Percentiles rank a stretch among this genome's conserved stretches.
phyloP scores from a whole-genome alignment of 768 basidiomycete genomes.

The Tylopilus balloui region DNA sequence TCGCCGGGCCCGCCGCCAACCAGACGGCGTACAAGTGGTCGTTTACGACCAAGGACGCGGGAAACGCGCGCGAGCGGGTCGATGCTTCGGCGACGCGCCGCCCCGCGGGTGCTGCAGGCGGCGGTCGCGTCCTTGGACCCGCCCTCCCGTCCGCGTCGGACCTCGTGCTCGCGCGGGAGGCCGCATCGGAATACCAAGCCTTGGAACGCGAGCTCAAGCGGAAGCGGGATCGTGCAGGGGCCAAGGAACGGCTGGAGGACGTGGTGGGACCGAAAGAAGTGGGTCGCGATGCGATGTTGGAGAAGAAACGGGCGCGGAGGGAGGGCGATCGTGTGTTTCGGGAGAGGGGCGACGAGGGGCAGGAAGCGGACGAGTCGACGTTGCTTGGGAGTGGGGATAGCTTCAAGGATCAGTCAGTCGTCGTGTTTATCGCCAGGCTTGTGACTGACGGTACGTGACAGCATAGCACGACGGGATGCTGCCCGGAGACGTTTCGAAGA shows the following conservation, averaged over 20 bases:
- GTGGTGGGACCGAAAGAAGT: slow-evolving; percentile 75
- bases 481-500: slow-evolving; percentile 60
- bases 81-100: slow-evolving; percentile 40
- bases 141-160: slow-evolving; percentile 67
- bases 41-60: slow-evolving; percentile 64
- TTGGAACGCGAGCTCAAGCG: slow-evolving; percentile 55
- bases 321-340: slow-evolving; percentile 68
- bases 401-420: slow-evolving; percentile 71
- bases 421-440: not conserved
- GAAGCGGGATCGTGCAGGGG: slow-evolving; percentile 63
- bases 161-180: slow-evolving; percentile 64
- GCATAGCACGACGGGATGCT: slow-evolving; percentile 71
- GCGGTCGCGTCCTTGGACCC: slow-evolving; percentile 54
- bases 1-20: slow-evolving; percentile 51
- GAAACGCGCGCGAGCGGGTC: slow-evolving; percentile 58
- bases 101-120: not conserved
- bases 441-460: slow-evolving; percentile 30
- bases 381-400: slow-evolving; percentile 81
- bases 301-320: slow-evolving; percentile 75
- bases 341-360: slow-evolving; percentile 68
- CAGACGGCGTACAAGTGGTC: slow-evolving; percentile 88
- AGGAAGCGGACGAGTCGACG: slow-evolving; percentile 74
- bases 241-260: slow-evolving; percentile 70
- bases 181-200: slow-evolving; percentile 45
- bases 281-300: slow-evolving; percentile 79